A percentile compares a stretch with the other conserved stretches of the same genome.
These are phyloP conservation scores for Tritrichomonas foetus DNA, from an alignment of 208 protist genomes.

Conservation along the genomic window DNA sequence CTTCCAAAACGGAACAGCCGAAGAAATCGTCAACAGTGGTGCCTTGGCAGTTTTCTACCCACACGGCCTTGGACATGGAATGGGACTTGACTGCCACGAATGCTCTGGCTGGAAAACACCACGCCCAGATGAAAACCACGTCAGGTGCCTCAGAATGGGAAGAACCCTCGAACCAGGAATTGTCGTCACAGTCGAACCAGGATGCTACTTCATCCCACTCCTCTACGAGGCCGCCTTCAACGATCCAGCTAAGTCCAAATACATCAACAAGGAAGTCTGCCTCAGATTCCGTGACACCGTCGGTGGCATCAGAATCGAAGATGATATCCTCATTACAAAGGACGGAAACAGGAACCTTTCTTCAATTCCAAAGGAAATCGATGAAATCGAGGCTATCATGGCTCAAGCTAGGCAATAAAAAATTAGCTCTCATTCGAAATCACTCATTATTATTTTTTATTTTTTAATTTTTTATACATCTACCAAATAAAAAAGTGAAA, in stretches of 20 bases:
- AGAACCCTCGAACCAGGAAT: constrained; percentile 51
- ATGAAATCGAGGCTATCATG: constrained; percentile 54
- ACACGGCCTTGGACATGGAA: constrained; percentile 56
- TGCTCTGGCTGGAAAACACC: constrained; percentile 50
- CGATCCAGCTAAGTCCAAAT: constrained; percentile 40
- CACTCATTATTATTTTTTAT: no score
- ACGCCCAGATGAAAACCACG: background rate
- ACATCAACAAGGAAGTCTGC: constrained; percentile 42
- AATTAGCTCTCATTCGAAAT: no score
- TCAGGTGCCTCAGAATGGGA: constrained; percentile 45
- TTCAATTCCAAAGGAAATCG: constrained; percentile 48
- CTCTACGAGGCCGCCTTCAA: constrained; percentile 48
- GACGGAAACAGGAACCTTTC: constrained; percentile 48
- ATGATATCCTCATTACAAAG: constrained; percentile 54
- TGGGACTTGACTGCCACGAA: constrained; percentile 58
- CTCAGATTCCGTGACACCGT: constrained; percentile 9
- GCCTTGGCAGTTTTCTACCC: constrained; percentile 50
- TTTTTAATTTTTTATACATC: no score
- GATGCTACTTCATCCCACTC: constrained; percentile 62
- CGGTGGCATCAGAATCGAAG: constrained; percentile 56
- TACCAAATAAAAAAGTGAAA: no score
- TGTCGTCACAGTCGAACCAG: constrained; percentile 64
- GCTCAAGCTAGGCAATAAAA: background rate
- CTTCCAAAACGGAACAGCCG: constrained; percentile 39
- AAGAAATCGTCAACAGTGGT: constrained; percentile 46